Evolutionary conservation across 768 basidiomycete species (phyloP).

Genomic region (Leccinellum albellum): DNA sequence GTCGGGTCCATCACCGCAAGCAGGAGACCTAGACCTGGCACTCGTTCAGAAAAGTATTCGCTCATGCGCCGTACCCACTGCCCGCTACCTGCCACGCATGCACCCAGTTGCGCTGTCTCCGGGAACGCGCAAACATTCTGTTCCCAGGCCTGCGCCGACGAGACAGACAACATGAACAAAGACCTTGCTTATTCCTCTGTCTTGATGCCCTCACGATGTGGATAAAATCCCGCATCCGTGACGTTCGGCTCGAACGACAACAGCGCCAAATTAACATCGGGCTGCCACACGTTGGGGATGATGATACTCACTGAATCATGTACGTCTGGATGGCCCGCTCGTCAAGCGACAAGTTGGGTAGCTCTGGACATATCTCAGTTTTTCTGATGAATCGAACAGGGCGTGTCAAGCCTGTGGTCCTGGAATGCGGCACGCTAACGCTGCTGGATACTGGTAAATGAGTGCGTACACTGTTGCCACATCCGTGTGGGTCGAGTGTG

Average conservation of each 20-base stretch:
- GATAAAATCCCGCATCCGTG: conserved; percentile 32
- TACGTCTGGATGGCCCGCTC: conserved; percentile 16
- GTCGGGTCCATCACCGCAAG: not conserved
- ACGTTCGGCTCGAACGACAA: conserved; percentile 50
- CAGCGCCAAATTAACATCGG: conserved; percentile 50
- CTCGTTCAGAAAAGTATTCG: conserved; percentile 27
- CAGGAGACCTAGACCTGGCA: conserved; percentile 1
- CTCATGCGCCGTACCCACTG: conserved; percentile 36
- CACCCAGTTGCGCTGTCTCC: conserved; percentile 29
- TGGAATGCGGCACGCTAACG: conserved; percentile 23
- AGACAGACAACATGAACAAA: conserved; percentile 40
- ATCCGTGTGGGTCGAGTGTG: conserved; percentile 31
- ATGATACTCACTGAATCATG: conserved; percentile 31
- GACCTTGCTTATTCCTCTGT: conserved; percentile 33
- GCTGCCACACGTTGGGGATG: conserved; percentile 46
- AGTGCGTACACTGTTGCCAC: conserved; percentile 29
- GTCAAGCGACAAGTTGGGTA: conserved; percentile 26
- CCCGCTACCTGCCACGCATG: conserved; percentile 29
- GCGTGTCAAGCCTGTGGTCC: conserved; percentile 25
- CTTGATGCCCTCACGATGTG: conserved; percentile 29
- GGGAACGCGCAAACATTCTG: conserved; percentile 21
- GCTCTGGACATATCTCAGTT: conserved; percentile 30
- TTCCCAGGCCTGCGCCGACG: conserved; percentile 24
- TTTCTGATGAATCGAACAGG: conserved; percentile 19
- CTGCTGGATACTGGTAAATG: conserved; percentile 21